Evolutionary conservation across 2,329 filamentous ascomycete genomes (phyloP).

Genomic region (Leptographium galeiforme): DNA sequence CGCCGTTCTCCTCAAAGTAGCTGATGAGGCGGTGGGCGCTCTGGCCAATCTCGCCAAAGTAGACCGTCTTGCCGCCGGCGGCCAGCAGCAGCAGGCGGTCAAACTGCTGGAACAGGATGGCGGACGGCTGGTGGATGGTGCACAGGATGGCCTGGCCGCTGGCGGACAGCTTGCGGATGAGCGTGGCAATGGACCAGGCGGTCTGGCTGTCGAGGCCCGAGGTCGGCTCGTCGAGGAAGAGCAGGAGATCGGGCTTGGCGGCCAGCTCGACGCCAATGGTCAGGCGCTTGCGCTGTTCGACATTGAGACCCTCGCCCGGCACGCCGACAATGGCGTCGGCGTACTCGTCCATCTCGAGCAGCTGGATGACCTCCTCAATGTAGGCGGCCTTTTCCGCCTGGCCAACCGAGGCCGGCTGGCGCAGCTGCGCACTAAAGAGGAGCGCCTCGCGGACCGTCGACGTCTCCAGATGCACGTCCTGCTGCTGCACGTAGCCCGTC

Average conservation of each 20-base stretch:
- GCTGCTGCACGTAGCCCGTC: constrained; percentile 85
- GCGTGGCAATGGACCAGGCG: constrained; percentile 48
- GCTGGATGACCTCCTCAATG: constrained; percentile 79
- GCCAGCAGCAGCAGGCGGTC: constrained; percentile 9
- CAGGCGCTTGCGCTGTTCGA: constrained; percentile 59
- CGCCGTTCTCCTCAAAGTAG: constrained; percentile 26
- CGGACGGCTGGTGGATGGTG: constrained; percentile 12
- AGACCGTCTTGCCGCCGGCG: constrained; percentile 7
- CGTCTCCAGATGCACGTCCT: constrained; percentile 77
- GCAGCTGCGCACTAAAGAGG: constrained; percentile 71
- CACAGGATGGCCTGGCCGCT: constrained; percentile 17
- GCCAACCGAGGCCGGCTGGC: constrained; percentile 65
- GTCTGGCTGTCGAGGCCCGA: constrained; percentile 49
- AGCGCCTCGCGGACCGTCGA: constrained; percentile 81
- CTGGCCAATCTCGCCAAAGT: constrained; percentile 38
- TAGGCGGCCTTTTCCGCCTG: constrained; percentile 68
- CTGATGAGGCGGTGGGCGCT: constrained; percentile 45
- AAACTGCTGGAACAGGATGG: constrained; percentile 10
- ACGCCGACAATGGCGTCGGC: constrained; percentile 86
- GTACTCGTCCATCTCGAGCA: constrained; percentile 81
- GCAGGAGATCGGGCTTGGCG: constrained; percentile 59
- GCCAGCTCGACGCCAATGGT: constrained; percentile 90
- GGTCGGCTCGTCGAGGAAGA: constrained; percentile 50
- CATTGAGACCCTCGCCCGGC: constrained; percentile 65
- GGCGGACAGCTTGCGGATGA: constrained; percentile 46